Base-by-base conservation (phyloP, 108 stramenopile genomes). In the Cylindrotheca closterium region DNA sequence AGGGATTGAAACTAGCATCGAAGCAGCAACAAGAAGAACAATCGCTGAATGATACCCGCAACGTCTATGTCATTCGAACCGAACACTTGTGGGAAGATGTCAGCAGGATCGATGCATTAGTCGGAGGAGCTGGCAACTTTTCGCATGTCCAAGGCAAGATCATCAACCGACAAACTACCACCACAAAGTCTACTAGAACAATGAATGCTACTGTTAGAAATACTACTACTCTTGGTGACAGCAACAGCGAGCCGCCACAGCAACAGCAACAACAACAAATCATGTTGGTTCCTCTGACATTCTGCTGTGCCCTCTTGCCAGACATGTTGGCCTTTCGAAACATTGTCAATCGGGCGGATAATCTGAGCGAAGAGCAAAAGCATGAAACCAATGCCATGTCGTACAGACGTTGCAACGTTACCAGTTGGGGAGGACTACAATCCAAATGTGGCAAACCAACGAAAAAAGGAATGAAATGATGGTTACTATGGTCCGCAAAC, bases 81-180 rank as follows among this genome's bases (percentile, higher is more conserved):
- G 55, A 47, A 30, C 45, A 57, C 48, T 27, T 56, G 26, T 55
- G 55, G 55, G 55, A 49, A 4, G 64, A 54, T 27, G 27, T 56
- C 10, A 28, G n/a, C 47, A 46, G 23, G 0, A 30, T 49, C 28
- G 55, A 55, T n/a, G 2, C 1, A 1, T 5, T 2, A 17, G 1
- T 58, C 27, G 47, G 56, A 30, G 56, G 66, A 30, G 22, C 21
- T n/a, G 26, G 45, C 19, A 58, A 47, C 17, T 59, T 59, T 55
- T n/a, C 28, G 30, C 15, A 30, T 34, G 58, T 32, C 2, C 42
- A 24, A 3, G 8, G 19, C 21, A 31, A 2, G 47, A 62, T 8
- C n/a, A 30, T 57, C 55, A 42, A 42, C 37, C 5, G 15, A 42
- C 37, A 42, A 15, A 42, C 37, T 5, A 42, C 37, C 15, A 15